These are phyloP conservation scores for Cyclotella sp. DNA, from an alignment of 108 stramenopile species.

Conservation along the genomic window DNA sequence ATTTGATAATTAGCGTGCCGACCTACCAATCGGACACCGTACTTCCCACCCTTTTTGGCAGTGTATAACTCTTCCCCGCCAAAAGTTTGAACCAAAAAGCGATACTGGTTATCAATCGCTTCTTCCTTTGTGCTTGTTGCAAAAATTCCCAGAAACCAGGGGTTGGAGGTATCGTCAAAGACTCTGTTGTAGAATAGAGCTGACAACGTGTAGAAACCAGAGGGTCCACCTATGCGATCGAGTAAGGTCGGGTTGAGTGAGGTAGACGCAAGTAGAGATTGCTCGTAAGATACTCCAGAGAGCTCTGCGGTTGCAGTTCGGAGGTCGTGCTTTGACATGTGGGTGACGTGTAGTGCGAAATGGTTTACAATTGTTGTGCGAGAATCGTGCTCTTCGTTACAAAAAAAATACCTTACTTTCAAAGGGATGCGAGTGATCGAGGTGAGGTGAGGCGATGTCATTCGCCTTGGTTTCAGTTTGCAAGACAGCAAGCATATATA, in stretches of 20 bases:
- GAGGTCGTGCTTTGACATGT: constrained; percentile 50
- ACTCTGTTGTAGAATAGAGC: constrained; percentile 75
- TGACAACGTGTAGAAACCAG: constrained; percentile 61
- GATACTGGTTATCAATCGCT: constrained; percentile 85
- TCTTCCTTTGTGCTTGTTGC: constrained; percentile 72
- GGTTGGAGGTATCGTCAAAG: constrained; percentile 57
- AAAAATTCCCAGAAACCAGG: constrained; percentile 84
- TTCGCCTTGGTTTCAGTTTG: too few relatives aligned
- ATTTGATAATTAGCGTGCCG: constrained; percentile 81
- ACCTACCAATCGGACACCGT: constrained; percentile 68
- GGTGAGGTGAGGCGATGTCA: too few relatives aligned
- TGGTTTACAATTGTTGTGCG: too few relatives aligned
- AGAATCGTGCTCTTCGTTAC: too few relatives aligned
- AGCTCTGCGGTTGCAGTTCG: constrained; percentile 17
- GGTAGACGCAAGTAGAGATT: constrained; percentile 29
- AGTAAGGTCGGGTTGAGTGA: constrained; percentile 58
- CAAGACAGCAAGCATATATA: too few relatives aligned
- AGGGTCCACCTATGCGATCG: constrained; percentile 61
- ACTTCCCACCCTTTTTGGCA: constrained; percentile 78
- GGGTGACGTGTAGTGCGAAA: too few relatives aligned
- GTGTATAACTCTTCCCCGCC: constrained; percentile 79
- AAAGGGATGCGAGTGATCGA: too few relatives aligned
- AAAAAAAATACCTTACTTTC: too few relatives aligned
- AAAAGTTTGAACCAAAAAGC: constrained; percentile 81
- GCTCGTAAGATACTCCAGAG: constrained; percentile 39